Conservation (phyloP, 2,329 filamentous ascomycete genomes). For the Capronia epimyces region DNA sequence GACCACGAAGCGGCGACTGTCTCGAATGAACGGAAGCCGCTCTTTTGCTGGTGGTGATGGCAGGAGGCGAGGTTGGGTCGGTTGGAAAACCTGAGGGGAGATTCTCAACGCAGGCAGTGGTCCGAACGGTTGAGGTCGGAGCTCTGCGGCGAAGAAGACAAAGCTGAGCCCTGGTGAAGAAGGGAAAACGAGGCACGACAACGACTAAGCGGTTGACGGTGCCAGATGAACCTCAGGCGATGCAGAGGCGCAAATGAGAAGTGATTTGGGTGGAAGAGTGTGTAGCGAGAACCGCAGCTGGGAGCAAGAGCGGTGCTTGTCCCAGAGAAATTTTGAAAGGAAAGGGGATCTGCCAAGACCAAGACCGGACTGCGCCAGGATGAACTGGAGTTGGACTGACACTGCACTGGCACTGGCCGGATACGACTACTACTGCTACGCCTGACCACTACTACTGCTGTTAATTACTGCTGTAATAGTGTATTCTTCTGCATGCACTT, state of each 20-base stretch:
- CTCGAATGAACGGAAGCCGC: constrained; percentile 31
- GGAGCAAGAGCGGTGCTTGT: constrained; percentile 7
- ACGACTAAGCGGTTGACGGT: constrained; percentile 20
- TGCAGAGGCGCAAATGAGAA: constrained; percentile 18
- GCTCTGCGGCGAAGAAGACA: constrained; percentile 14
- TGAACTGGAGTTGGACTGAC: neutral
- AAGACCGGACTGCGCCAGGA: neutral
- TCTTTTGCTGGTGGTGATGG: constrained; percentile 24
- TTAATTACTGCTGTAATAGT: too few relatives aligned
- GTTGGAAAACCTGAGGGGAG: constrained; percentile 22
- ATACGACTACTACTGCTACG: too few relatives aligned
- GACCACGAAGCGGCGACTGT: constrained; percentile 29
- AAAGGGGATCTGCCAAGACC: constrained; percentile 8
- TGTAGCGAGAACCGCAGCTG: constrained; percentile 15
- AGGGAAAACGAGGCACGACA: constrained; percentile 19
- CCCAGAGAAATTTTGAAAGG: constrained; percentile 15
- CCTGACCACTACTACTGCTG: too few relatives aligned
- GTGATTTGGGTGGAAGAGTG: constrained; percentile 7
- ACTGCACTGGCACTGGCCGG: constrained; percentile 1
- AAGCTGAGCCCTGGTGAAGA: constrained; percentile 9
- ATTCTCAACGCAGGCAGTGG: constrained; percentile 21
- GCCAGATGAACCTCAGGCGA: constrained; percentile 21
- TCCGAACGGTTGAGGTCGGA: constrained; percentile 15
- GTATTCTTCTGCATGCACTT: too few relatives aligned
- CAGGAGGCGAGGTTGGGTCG: constrained; percentile 11